A percentile compares a stretch with the other conserved stretches of the same genome.
Conservation (phyloP, 139 green algal genomes). For the Tetratostichococcus sp. region DNA sequence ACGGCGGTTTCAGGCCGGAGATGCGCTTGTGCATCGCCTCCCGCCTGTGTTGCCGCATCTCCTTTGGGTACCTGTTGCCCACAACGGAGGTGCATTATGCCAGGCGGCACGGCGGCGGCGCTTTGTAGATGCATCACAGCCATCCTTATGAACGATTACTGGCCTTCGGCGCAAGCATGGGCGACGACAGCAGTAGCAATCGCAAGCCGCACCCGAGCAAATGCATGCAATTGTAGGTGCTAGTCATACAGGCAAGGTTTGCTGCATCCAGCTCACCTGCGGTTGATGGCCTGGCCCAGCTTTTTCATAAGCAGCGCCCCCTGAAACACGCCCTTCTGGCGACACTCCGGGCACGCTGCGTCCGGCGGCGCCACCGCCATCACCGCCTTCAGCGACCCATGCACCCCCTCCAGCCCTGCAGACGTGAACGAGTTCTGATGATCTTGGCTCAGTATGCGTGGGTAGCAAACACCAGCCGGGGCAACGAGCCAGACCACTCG, state of each 20-base stretch:
- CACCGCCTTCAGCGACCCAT: background rate
- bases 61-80: conserved; percentile 7
- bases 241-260: background rate
- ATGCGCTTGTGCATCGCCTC: background rate
- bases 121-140: no score
- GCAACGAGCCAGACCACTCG: no score
- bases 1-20: background rate
- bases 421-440: no score
- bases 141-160: no score
- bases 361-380: conserved; percentile 9
- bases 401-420: background rate
- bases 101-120: no score
- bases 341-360: conserved; percentile 31
- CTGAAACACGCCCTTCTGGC: conserved; percentile 18
- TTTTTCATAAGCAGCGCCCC: conserved; percentile 21
- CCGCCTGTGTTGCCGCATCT: conserved; percentile 11
- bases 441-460: no score
- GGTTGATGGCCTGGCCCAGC: background rate
- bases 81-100: no score
- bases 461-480: no score
- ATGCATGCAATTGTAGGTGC: no score
- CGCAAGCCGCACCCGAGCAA: no score
- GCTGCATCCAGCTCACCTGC: background rate
- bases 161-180: no score
- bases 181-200: no score